Conservation (phyloP, 2,329 filamentous ascomycete species). For the Aspergillus fijiensis region DNA sequence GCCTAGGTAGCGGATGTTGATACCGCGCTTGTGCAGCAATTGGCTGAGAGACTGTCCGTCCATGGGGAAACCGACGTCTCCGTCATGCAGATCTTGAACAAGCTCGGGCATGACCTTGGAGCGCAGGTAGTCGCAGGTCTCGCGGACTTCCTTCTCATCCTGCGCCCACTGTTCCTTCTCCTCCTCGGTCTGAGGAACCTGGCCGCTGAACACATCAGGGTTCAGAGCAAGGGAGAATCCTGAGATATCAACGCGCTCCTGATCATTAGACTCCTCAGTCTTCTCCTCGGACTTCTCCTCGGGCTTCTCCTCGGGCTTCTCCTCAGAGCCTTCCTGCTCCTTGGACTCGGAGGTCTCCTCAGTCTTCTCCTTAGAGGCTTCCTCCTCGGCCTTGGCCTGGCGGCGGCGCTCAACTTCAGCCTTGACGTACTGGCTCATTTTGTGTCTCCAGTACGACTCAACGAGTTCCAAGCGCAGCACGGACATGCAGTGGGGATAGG, state of each 20-base stretch:
- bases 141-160: slow-evolving; percentile 85
- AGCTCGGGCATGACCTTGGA: slow-evolving; percentile 79
- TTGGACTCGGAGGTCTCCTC: slow-evolving; percentile 42
- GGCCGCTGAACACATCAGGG: slow-evolving; percentile 92
- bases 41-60: slow-evolving; percentile 89
- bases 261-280: slow-evolving; percentile 42
- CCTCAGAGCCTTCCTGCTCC: slow-evolving; percentile 35
- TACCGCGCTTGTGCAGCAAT: slow-evolving; percentile 91
- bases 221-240: slow-evolving; percentile 87
- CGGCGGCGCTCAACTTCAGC: slow-evolving; percentile 69
- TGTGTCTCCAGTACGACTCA: slow-evolving; percentile 77
- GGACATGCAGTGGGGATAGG: slow-evolving; percentile 95
- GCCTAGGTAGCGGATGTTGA: slow-evolving; percentile 96
- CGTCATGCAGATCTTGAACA: slow-evolving; percentile 81
- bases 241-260: slow-evolving; percentile 78
- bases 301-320: slow-evolving; percentile 43
- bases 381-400: slow-evolving; percentile 41
- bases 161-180: slow-evolving; percentile 80
- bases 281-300: slow-evolving; percentile 46
- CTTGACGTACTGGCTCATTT: slow-evolving; percentile 86
- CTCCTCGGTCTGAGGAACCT: slow-evolving; percentile 82
- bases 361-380: slow-evolving; percentile 37
- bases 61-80: slow-evolving; percentile 96
- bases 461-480: slow-evolving; percentile 87
- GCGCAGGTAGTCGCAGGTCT: slow-evolving; percentile 75